Base-by-base conservation (phyloP, 495 filamentous ascomycete species). In the Pyrenula aspistea region DNA sequence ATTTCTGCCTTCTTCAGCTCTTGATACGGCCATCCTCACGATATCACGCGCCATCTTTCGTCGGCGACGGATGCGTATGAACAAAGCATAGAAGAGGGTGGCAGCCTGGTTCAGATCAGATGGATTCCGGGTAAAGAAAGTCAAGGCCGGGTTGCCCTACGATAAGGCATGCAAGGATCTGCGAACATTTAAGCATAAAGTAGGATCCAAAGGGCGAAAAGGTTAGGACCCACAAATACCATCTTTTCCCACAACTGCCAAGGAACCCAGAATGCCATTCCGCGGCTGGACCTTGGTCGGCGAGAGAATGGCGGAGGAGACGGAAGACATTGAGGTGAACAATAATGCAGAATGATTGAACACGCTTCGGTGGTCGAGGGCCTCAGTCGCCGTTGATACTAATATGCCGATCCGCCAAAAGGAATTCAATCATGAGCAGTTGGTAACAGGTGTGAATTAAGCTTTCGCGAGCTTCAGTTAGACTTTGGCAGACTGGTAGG, bases 241-340 rank as follows among this genome's bases (percentile, higher is more conserved):
- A 96, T 79, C 77, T 95, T 86, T 78, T 94, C 81, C 92, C 92
- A 97, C 63, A 93, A 70, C 60, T 77, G 67, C 91, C 91, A 96
- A 42, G 71, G 76, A 47, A 72, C 63, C 73, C 92, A 96, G 73
- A 96, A 95, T 36, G 63, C 65, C 62, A 73, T 74, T 55, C 54
- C 31, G 15, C 31, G 31, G 31, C 15, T 42, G 31, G 15, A 15
- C 8, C 31, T 42, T 42, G 31, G 8, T 8, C 31, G 15, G 4
- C 4, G 8, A 15, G 31, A 15, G 8, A 15, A 42, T 42, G 4
- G 4, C 15, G 15, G 15, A 42, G 15, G 31, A 42, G 31, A 8
- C 4, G 15, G 15, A 8, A 42, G 31, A 42, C 8, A 42, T 42
- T 42, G 15, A 42, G 31, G 15, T 15, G 15, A 42, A 15, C 31